Evolutionary conservation across 2,329 filamentous ascomycete genomes (phyloP), one percentile per base, ranked within the genome.

Genomic region (Claviceps arundinis): DNA sequence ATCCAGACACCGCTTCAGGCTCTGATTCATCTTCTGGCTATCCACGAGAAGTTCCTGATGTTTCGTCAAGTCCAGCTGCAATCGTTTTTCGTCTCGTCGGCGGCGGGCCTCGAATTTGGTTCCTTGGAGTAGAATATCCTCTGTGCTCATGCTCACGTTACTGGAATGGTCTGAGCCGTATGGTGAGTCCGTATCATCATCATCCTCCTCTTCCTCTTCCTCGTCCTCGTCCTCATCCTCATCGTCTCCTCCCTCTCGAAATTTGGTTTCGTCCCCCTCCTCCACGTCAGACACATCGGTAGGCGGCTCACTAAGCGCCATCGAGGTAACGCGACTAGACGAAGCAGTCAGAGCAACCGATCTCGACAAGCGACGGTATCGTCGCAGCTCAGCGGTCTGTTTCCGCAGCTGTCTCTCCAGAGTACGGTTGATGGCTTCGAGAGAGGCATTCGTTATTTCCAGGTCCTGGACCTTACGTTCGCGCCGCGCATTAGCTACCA

Each of bases 401-500:
- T 95, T 95, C 26, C 89, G 82, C 60, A 98, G 77, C 64, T 97
- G 89, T 24, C 89, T 81, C 69, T 98, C 93, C 0, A 98, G 72
- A 0, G 89, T 93, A 50, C 90, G 79, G 64, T 98, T 98, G 69
- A 98, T 97, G 42, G 93, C 93, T 52, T 95, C 80, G 3, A 98
- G 76, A 1, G 90, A 96, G 1, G 89, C 93, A 62, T 98, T 98
- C 52, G 87, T 95, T 57, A 98, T 98, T 65, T 98, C 89, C 5
- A 98, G 73, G 65, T 98, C 93, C 58, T 97, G 80, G 1, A 98
- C 90, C 70, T 97, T 98, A 55, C 93, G 81, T 67, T 97, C 93
- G 38, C 89, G 80, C 34, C 93, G 81, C 14, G 93, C 93, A 64
- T 89, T 93, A n/a, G 85, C 80, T 11, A 93, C 89, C 6, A 89